These are phyloP conservation scores for Solanum hybrid DNA, from an alignment of 305 asterid species.

Conservation along the genomic window DNA sequence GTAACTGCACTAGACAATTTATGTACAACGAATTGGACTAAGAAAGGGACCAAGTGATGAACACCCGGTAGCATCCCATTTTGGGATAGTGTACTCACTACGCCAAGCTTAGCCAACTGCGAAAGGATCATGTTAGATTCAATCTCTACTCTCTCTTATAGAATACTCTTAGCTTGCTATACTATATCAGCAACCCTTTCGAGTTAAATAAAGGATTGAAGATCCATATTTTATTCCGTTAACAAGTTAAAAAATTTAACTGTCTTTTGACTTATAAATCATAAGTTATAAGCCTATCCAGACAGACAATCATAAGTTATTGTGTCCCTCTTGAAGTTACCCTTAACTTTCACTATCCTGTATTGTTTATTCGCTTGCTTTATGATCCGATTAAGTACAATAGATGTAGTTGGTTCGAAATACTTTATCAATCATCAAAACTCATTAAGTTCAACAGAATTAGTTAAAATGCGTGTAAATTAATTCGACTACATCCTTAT, in stretches of 20 bases:
- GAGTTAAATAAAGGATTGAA: not conserved
- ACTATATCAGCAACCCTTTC: not conserved
- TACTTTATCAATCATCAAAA: not conserved
- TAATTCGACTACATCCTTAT: not conserved
- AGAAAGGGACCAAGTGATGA: not conserved
- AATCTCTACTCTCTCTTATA: accelerated
- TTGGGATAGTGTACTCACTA: not conserved
- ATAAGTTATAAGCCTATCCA: not conserved
- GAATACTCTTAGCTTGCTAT: not conserved
- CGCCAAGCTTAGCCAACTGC: not conserved
- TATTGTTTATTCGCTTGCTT: not conserved
- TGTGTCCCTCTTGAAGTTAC: not conserved
- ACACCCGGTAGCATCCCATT: not conserved
- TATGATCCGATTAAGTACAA: not conserved
- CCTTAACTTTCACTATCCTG: not conserved
- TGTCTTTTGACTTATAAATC: not conserved
- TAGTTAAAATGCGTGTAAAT: not conserved
- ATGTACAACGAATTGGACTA: not conserved
- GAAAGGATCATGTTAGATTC: not conserved
- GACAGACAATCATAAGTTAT: not conserved
- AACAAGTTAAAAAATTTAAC: not conserved
- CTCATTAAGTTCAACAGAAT: not conserved
- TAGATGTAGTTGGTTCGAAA: not conserved
- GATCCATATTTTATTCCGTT: not conserved
- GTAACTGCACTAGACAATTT: not conserved